phyloP scores from a whole-genome alignment of 768 basidiomycete genomes.

The Sporobolomyces roseus region DNA sequence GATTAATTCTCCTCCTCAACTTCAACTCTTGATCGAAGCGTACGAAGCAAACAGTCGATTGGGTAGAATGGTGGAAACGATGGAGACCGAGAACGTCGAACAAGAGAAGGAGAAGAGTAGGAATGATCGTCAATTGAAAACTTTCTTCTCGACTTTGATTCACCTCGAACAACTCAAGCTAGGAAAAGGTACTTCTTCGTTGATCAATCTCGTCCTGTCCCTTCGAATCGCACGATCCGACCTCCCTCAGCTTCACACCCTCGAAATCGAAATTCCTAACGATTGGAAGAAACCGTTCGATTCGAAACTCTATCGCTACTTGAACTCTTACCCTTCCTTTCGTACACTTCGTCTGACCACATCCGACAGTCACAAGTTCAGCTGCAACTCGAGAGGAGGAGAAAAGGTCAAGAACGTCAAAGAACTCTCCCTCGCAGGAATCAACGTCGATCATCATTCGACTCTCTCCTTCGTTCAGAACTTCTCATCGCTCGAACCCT shows the following conservation, averaged over 20 bases:
- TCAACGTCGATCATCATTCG: not conserved
- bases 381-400: not conserved
- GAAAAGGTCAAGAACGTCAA: not conserved
- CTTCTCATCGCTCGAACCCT: not conserved
- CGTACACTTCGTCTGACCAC: not conserved
- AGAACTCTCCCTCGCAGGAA: not conserved
- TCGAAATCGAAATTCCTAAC: not conserved
- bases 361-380: too few species aligned
- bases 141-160: conserved; percentile 13
- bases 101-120: too few species aligned
- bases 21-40: not conserved
- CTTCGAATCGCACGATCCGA: not conserved
- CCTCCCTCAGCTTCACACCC: not conserved
- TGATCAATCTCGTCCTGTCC: not conserved
- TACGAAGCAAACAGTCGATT: not conserved
- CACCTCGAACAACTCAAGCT: conserved; percentile 12
- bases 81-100: not conserved
- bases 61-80: not conserved
- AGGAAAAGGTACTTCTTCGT: not conserved
- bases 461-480: not conserved
- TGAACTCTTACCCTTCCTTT: not conserved
- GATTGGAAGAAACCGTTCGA: conserved; percentile 14
- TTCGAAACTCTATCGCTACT: not conserved
- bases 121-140: conserved; percentile 2
- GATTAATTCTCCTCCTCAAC: not conserved